Evolutionary conservation across 805 yeast species (phyloP).

Genomic region (Wickerhamiella cacticola): DNA sequence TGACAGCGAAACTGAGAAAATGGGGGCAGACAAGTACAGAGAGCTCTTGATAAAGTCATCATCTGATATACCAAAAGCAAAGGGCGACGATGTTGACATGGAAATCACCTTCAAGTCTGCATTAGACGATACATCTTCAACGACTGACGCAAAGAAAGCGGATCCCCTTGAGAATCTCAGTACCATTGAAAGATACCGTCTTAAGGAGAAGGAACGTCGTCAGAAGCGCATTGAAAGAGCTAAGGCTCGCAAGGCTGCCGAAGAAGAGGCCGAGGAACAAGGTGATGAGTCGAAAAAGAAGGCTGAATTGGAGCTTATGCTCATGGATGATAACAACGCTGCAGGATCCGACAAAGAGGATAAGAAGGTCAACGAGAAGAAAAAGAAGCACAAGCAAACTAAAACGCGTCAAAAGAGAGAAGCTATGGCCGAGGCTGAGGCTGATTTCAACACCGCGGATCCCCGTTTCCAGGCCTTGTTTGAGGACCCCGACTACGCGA

Average conservation of each 20-base stretch:
- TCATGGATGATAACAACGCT: conserved; percentile 62
- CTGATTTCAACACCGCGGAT: conserved; percentile 59
- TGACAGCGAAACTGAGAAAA: conserved; percentile 19
- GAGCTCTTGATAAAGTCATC: conserved; percentile 26
- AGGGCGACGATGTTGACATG: conserved; percentile 56
- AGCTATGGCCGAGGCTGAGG: conserved; percentile 37
- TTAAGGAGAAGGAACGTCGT: conserved; percentile 89
- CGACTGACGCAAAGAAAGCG: conserved; percentile 13
- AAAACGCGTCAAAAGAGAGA: conserved; percentile 34
- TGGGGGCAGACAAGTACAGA: conserved; percentile 20
- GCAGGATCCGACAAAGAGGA: conserved; percentile 62
- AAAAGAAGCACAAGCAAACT: conserved; percentile 33
- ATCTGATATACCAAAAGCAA: conserved; percentile 21
- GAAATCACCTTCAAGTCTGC: conserved; percentile 95
- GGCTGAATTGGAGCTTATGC: conserved; percentile 63
- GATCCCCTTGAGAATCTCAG: conserved; percentile 40
- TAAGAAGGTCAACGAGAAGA: conserved; percentile 42
- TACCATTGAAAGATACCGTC: conserved; percentile 65
- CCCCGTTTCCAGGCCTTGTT: conserved; percentile 75
- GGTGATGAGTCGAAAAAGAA: conserved; percentile 32
- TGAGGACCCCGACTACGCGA: conserved; percentile 80
- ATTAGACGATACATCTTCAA: conserved; percentile 34
- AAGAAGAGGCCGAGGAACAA: conserved; percentile 33
- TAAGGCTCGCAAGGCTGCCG: conserved; percentile 45
- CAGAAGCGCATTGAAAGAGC: conserved; percentile 67